phyloP scores from a whole-genome alignment of 768 basidiomycete species.

The Plicaturopsis crispa region DNA sequence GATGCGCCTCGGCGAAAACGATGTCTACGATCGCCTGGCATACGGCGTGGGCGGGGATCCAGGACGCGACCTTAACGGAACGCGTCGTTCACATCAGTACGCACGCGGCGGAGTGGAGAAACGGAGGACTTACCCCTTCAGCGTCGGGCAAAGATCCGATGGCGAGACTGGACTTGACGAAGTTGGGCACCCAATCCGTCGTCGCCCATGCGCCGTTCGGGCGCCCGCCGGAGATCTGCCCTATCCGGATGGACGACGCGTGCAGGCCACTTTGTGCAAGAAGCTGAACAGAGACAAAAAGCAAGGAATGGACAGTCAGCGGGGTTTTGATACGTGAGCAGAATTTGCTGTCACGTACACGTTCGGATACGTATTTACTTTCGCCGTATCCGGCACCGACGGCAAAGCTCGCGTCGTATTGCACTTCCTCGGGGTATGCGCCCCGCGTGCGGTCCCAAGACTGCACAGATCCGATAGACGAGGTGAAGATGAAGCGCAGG shows the following conservation, averaged over 20 bases:
- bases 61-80: conserved; percentile 21
- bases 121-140: conserved; percentile 14
- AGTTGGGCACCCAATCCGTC: conserved; percentile 25
- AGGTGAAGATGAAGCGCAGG: conserved; percentile 28
- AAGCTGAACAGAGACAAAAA: conserved; percentile 9
- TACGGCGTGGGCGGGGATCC: conserved; percentile 24
- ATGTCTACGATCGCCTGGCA: conserved; percentile 23
- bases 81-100: background rate
- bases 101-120: background rate
- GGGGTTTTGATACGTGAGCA: too few species aligned
- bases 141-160: conserved; percentile 14
- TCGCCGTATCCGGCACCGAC: conserved; percentile 23
- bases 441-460: conserved; percentile 20
- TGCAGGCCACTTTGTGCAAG: conserved; percentile 16
- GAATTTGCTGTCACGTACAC: conserved; percentile 13
- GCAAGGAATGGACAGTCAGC: too few species aligned
- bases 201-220: conserved; percentile 26
- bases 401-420: conserved; percentile 16
- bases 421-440: conserved; percentile 25
- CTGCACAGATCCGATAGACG: conserved; percentile 25
- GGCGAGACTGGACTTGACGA: conserved; percentile 23
- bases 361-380: conserved; percentile 26
- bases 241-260: conserved; percentile 20
- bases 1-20: conserved; percentile 11
- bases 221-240: conserved; percentile 23